Base-by-base conservation (phyloP, 2,329 filamentous ascomycete genomes). In the Ophioceras dolichostomum region DNA sequence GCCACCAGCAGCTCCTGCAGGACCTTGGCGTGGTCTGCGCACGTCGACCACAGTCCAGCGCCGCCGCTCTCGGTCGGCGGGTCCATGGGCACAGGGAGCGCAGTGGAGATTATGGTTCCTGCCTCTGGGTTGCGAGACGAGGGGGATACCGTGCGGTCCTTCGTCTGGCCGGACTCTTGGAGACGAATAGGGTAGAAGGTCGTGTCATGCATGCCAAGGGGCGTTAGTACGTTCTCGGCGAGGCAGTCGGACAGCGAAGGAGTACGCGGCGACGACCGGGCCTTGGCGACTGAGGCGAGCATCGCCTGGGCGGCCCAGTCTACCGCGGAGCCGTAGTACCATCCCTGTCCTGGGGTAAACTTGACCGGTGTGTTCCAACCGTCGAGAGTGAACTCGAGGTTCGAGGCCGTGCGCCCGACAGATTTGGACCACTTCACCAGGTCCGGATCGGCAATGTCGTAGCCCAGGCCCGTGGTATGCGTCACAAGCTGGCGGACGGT, bases 401-500 rank as follows among this genome's bases (percentile, higher is more conserved):
- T 8, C 8, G 20, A 26, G n/a, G 20, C 6, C 13, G 65, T 48
- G 5, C 70, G 59, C 0, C 73, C 71, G 0, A 58, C 53, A 0
- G 73, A 73, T 10, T 60, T 55, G 2, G 55, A 56, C 52, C 59
- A 69, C 12, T 73, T 55, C 13, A 62, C 47, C 19, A 76, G 47
- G 2, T 58, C 52, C 29, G 68, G 59, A 43, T 68, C 67, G 45
- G 70, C 68, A 42, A 76, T 73, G 0, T 64, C 54, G 47, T 79
- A 79, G 0, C 67, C 68, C 18, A 76, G 75, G 0, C 75, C 73
- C 26, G 71, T 62, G 24, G 62, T 63, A 36, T 78, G 73, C 2
- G 52, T 65, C 31, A 78, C 47, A 2, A 78, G 49, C 69, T 74
- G 75, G n/a, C 70, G 57, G 39, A 77, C 45, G 0, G 73, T 76